These are phyloP conservation scores for Monilinia fructicola DNA, from an alignment of 2,329 filamentous ascomycete species.

Conservation along the genomic window DNA sequence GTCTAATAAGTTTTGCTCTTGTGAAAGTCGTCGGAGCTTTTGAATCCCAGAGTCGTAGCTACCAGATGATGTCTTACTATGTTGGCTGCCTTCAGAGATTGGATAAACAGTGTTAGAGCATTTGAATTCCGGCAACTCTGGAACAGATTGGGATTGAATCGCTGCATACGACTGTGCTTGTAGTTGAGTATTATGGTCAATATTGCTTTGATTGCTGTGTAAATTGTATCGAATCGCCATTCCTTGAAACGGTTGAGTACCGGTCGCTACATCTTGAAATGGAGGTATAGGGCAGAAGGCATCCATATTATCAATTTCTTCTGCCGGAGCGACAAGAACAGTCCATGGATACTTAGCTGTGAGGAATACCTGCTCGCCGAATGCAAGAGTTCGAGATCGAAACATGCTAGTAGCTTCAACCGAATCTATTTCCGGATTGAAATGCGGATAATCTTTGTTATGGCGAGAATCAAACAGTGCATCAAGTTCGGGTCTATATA, in stretches of 20 bases:
- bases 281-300: not conserved
- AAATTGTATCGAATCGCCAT: not conserved
- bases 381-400: not conserved
- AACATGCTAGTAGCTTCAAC: slow-evolving; percentile 5
- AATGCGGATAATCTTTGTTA: not conserved
- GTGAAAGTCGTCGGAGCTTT: not conserved
- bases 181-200: not conserved
- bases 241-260: not conserved
- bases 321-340: not conserved
- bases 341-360: slow-evolving; percentile 4
- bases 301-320: not conserved
- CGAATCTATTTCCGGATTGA: not conserved
- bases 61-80: not conserved
- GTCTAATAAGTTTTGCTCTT: too few relatives aligned
- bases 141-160: not conserved
- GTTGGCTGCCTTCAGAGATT: not conserved
- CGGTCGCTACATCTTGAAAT: not conserved
- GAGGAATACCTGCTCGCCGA: slow-evolving; percentile 2
- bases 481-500: not conserved
- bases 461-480: not conserved
- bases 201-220: too few relatives aligned
- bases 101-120: not conserved
- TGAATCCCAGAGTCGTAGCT: too few relatives aligned
- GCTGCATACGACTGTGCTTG: not conserved
- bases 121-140: not conserved